Conservation (phyloP, 73 alveolate species). For the Tetrahymena thermophila region DNA sequence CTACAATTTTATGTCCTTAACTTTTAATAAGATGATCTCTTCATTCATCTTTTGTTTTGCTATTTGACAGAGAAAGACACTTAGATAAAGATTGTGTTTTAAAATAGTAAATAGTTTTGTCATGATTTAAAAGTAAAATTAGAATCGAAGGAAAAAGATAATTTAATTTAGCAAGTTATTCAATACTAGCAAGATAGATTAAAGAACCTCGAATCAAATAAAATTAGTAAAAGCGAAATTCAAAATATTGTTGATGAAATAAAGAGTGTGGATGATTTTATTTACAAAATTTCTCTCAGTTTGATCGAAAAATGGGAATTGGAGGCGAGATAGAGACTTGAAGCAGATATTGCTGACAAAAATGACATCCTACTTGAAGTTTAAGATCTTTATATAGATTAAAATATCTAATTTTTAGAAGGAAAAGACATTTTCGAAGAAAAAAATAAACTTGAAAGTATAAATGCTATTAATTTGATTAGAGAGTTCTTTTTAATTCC, state of each 20-base stretch:
- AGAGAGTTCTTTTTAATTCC: neutral
- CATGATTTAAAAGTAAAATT: neutral
- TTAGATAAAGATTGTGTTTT: no score
- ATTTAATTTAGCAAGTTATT: neutral
- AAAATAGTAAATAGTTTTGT: neutral
- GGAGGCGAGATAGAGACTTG: neutral
- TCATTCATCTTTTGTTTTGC: neutral
- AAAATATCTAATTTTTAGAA: neutral
- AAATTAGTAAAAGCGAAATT: neutral
- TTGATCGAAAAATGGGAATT: neutral
- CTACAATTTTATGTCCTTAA: neutral
- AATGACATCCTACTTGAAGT: neutral
- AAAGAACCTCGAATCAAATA: neutral
- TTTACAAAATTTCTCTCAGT: neutral
- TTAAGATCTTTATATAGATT: neutral
- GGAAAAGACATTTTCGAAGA: neutral
- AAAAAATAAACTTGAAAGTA: neutral
- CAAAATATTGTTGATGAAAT: neutral
- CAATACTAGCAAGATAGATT: neutral
- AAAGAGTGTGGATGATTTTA: neutral
- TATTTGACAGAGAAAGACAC: neutral
- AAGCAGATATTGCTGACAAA: neutral
- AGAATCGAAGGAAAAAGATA: neutral
- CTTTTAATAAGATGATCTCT: neutral
- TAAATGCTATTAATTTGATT: neutral